Base-by-base conservation (phyloP, 441 rosid species). In the Erodium texanum region DNA sequence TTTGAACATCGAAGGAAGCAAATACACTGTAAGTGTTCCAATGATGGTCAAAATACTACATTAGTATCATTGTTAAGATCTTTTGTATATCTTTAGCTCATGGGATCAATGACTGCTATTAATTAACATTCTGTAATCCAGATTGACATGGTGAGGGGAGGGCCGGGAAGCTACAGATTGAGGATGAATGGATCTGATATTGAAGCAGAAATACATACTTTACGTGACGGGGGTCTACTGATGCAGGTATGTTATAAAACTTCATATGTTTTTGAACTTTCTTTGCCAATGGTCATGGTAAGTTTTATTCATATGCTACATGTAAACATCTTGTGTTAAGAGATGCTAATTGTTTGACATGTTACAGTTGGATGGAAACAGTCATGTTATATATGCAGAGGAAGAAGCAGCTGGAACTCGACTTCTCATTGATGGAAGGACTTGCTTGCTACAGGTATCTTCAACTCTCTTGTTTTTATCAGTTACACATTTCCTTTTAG, bases 361-460 rank as follows among this genome's bases (percentile, higher is more conserved):
- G 62, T 74, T 73, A 59, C 88, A 96, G 99, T 78, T 96, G 89
- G 92, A 93, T 78, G 99, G 99, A 70, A 90, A 96, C 84, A 96
- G 99, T 78, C 99, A 96, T 86, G 89, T 96, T 56, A 87, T 93
- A 83, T 96, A 96, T 80, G 99, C 97, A 19, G 99, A 96, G 79
- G 99, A 96, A 85, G 99, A 93, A 86, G 98, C 98, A n/a, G 99
- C 99, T 70, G 99, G 99, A 77, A 96, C 98, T 76, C 98, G 97
- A 64, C 97, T 96, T 73, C 96, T 96, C 70, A 96, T 96, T 71
- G 99, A 96, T 72, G 99, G 99, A 82, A 88, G 99, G 77, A 96
- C 99, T 75, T 96, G 99, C 83, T 84, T 96, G 81, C 89, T 96
- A 70, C 99, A 88, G 89, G 94, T 88, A 68, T 71, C 67, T 18